These are phyloP conservation scores for Byssoonygena ceratinophila DNA, from an alignment of 2,329 filamentous ascomycete genomes.

Conservation along the genomic window DNA sequence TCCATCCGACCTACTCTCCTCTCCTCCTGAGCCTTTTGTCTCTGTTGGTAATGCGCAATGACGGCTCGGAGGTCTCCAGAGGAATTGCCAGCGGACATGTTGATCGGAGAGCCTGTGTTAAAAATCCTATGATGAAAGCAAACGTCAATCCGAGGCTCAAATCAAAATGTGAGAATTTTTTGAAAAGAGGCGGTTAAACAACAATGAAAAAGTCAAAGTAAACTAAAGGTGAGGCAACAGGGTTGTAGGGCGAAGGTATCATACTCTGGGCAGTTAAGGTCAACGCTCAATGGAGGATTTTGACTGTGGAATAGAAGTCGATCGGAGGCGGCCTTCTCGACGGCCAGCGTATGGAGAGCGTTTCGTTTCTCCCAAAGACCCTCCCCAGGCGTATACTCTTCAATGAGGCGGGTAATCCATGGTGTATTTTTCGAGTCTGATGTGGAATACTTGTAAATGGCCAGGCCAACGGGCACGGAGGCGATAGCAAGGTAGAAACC, in stretches of 20 bases:
- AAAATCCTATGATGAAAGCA: conserved; percentile 42
- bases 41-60: conserved; percentile 52
- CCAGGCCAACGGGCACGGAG: conserved; percentile 33
- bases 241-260: conserved; percentile 25
- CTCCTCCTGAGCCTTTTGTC: conserved; percentile 48
- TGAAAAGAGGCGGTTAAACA: neutral
- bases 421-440: conserved; percentile 32
- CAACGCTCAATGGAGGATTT: conserved; percentile 35
- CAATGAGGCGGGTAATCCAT: conserved; percentile 41
- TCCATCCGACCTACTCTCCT: conserved; percentile 42
- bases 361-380: conserved; percentile 48
- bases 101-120: conserved; percentile 53
- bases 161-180: too few relatives aligned
- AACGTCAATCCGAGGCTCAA: neutral
- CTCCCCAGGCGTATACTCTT: conserved; percentile 45
- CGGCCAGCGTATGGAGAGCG: conserved; percentile 48
- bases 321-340: conserved; percentile 55
- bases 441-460: conserved; percentile 35
- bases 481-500: conserved; percentile 40
- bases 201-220: neutral
- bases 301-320: conserved; percentile 48
- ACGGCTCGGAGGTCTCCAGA: conserved; percentile 49
- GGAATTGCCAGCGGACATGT: conserved; percentile 51
- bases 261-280: conserved; percentile 55
- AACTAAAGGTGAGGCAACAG: neutral